These are phyloP conservation scores for Trypanosoma brucei DNA, from an alignment of 208 protist genomes.

Conservation along the genomic window DNA sequence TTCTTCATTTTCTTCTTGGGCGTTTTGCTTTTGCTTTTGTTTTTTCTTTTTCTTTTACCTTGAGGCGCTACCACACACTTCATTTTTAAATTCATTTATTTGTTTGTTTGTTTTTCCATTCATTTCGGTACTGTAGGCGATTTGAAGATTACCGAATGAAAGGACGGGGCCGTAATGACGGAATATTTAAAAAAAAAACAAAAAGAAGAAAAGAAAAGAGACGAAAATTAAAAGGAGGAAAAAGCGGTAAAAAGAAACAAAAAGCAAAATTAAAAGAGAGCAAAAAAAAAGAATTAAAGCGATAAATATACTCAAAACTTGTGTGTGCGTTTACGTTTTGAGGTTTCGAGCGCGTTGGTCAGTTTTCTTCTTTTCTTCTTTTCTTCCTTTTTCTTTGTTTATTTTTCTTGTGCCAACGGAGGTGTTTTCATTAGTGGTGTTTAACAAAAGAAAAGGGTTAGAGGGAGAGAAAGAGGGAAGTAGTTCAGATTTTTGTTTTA, in stretches of 20 bases:
- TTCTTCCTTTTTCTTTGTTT: neutral
- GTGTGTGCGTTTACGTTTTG: neutral
- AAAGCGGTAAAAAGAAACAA: too few species aligned
- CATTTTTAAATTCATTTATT: neutral
- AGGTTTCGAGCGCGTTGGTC: neutral
- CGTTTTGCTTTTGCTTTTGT: neutral
- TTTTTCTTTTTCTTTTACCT: neutral
- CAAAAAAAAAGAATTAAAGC: neutral
- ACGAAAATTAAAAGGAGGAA: too few species aligned
- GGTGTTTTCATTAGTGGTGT: neutral
- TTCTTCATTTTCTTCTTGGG: neutral
- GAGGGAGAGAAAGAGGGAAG: neutral
- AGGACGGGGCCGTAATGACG: too few species aligned
- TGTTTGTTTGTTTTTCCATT: too few species aligned
- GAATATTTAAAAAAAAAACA: too few species aligned
- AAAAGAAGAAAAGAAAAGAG: too few species aligned
- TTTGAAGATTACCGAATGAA: too few species aligned
- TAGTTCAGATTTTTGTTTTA: neutral
- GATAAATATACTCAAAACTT: neutral
- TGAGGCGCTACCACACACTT: neutral
- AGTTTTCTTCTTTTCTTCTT: neutral
- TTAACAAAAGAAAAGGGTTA: neutral
- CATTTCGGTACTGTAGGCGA: too few species aligned
- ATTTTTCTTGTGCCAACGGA: neutral
- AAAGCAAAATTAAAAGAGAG: too few species aligned